These are phyloP conservation scores for Auricularia auricula-judae DNA, from an alignment of 768 basidiomycete genomes.

Conservation along the genomic window DNA sequence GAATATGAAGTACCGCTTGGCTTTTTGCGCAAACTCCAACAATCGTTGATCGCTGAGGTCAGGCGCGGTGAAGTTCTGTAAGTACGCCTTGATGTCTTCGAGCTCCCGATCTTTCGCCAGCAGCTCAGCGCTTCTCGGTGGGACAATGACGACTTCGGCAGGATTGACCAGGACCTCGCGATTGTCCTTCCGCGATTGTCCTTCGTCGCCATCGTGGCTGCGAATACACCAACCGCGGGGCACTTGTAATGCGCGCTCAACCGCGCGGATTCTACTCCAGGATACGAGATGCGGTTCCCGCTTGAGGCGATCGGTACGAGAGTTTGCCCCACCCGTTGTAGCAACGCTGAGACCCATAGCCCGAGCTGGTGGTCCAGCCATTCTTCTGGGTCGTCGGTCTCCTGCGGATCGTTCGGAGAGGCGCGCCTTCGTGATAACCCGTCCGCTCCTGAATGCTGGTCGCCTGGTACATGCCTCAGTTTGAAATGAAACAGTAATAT, in stretches of 20 bases:
- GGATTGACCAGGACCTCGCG: not conserved
- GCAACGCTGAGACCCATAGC: not conserved
- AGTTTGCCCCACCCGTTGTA: not conserved
- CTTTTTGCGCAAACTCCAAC: not conserved
- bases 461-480: slow-evolving; percentile 6
- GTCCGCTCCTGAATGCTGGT: slow-evolving; percentile 6
- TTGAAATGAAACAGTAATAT: slow-evolving; percentile 3
- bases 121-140: not conserved
- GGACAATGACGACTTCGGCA: not conserved
- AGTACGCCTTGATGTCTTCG: slow-evolving; percentile 12
- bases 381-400: slow-evolving; percentile 7
- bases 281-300: no score
- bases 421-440: slow-evolving; percentile 10
- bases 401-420: slow-evolving; percentile 9
- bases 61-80: slow-evolving; percentile 2
- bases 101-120: not conserved
- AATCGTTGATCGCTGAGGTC: slow-evolving; percentile 3
- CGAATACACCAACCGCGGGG: not conserved
- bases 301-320: not conserved
- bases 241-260: not conserved
- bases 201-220: not conserved
- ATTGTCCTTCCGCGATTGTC: no score
- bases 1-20: slow-evolving; percentile 3
- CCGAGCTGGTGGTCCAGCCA: slow-evolving; percentile 5
- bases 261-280: no score